Conservation (phyloP, 1,284 basidiomycete species). For the Cystobasidium sp. region DNA sequence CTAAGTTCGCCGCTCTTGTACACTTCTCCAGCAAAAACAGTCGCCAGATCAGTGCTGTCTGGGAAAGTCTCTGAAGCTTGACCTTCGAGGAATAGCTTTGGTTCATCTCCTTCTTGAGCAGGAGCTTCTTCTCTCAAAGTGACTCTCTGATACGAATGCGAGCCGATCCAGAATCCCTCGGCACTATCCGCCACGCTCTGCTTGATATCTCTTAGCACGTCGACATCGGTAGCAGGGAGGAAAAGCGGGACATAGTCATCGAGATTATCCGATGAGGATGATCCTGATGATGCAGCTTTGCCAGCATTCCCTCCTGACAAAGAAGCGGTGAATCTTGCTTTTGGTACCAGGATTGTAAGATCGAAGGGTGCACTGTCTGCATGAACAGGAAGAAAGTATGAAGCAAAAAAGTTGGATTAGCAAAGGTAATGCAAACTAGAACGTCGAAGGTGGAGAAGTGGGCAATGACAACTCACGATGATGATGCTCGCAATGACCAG, state of each 20-base stretch:
- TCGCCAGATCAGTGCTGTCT: conserved; percentile 30
- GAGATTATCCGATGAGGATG: conserved; percentile 10
- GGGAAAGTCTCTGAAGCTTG: conserved; percentile 24
- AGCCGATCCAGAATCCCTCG: conserved; percentile 55
- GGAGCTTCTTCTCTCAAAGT: conserved; percentile 46
- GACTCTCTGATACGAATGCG: conserved; percentile 51
- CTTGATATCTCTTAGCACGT: conserved; percentile 52
- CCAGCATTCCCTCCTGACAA: too few species aligned
- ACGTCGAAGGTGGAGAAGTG: neutral
- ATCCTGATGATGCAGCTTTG: neutral
- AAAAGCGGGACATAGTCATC: conserved; percentile 45
- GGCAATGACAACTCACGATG: neutral
- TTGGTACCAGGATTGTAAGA: conserved; percentile 33
- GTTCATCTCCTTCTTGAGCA: conserved; percentile 19
- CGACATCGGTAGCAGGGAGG: conserved; percentile 45
- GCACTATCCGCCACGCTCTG: conserved; percentile 52
- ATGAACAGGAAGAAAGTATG: neutral
- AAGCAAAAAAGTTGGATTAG: neutral
- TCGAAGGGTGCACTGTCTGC: conserved; percentile 30
- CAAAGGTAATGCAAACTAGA: neutral
- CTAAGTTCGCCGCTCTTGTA: conserved; percentile 32
- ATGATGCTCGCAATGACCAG: conserved; percentile 31
- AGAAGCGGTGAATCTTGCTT: conserved; percentile 22
- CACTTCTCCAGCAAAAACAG: conserved; percentile 27
- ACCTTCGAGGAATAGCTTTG: conserved; percentile 32